phyloP scores from a whole-genome alignment of 306 rosid species.

The Lithocarpus polystachyus region DNA sequence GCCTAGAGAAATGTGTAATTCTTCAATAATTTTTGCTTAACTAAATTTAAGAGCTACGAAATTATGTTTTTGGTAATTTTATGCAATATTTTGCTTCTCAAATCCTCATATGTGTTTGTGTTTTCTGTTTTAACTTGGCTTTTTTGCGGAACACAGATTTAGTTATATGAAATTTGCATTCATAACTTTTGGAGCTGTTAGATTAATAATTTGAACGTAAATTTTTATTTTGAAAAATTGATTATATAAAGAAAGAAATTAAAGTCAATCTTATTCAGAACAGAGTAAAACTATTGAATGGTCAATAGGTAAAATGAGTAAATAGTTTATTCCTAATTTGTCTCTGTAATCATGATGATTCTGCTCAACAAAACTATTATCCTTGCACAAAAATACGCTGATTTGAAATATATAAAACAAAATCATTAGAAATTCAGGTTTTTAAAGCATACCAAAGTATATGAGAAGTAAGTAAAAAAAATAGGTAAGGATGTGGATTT shows the following conservation, averaged over 20 bases:
- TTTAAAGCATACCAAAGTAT: too few relatives aligned
- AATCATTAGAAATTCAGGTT: too few relatives aligned
- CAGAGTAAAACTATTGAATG: neutral
- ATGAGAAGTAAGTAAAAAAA: neutral
- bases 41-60: neutral
- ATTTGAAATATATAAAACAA: too few relatives aligned
- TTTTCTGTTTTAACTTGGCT: constrained; percentile 12
- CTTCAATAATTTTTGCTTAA: neutral
- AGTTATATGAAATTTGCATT: neutral
- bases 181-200: neutral
- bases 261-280: neutral
- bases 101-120: neutral
- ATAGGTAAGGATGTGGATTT: neutral
- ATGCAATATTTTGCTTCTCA: neutral
- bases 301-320: too few relatives aligned
- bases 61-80: neutral
- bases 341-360: neutral
- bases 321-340: too few relatives aligned
- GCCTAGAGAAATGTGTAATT: neutral
- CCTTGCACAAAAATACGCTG: too few relatives aligned
- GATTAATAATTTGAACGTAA: neutral
- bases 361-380: too few relatives aligned
- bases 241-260: neutral
- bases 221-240: neutral
- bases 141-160: neutral